phyloP scores from a whole-genome alignment of 2,329 filamentous ascomycete genomes.

The Xylariaceae sp. region DNA sequence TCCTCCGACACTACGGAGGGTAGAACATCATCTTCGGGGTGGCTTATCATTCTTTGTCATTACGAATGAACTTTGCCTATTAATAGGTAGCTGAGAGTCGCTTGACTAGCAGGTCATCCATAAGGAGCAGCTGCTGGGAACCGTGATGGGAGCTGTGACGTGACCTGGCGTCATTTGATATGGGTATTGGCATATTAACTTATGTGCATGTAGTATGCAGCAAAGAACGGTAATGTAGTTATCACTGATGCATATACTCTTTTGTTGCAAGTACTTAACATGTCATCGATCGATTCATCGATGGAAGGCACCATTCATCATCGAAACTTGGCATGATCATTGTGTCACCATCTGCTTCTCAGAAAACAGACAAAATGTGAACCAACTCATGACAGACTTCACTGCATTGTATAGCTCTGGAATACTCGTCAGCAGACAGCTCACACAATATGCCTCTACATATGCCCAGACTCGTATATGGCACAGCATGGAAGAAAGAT shows the following conservation, averaged over 20 bases:
- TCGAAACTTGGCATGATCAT: neutral
- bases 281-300: too few relatives aligned
- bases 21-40: neutral
- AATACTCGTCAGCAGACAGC: neutral
- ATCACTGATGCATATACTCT: too few relatives aligned
- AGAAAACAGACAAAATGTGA: slow-evolving; percentile 1
- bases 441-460: slow-evolving; percentile 24
- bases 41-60: neutral
- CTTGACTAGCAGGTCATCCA: neutral
- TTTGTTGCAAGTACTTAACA: too few relatives aligned
- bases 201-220: too few relatives aligned
- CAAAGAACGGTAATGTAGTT: too few relatives aligned
- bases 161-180: too few relatives aligned
- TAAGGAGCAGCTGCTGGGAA: too few relatives aligned
- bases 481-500: slow-evolving; percentile 81
- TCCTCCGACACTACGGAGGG: neutral
- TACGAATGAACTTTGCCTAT: neutral
- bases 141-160: too few relatives aligned
- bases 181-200: too few relatives aligned
- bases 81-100: neutral
- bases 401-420: neutral
- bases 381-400: neutral
- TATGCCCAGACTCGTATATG: slow-evolving; percentile 61
- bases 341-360: neutral
- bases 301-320: too few relatives aligned